Base-by-base conservation (phyloP, 352 stramenopile genomes). In the Phytopythium sindhum region DNA sequence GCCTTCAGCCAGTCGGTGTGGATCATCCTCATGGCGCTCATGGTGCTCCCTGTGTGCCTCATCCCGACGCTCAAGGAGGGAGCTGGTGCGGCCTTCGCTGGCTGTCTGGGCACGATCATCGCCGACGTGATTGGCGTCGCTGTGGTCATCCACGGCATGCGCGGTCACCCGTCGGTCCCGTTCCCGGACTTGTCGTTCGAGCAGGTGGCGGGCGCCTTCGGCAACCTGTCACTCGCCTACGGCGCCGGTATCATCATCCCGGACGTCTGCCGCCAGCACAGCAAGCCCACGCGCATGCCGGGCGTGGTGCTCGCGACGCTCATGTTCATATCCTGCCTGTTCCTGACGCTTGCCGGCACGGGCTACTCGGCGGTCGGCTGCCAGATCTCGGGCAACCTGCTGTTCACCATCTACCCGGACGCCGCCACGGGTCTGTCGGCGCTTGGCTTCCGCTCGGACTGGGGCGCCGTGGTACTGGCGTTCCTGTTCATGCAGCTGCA, bases 341-440 rank as follows among this genome's bases (percentile, higher is more conserved):
- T 86, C 66, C 37, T 83, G 33, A 62, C 68, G n/a, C 65, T 87
- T 26, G 78, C 65, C 1, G 35, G 58, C 31, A 73, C 72, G 2
- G 76, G 73, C 11, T 83, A 83, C 65, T 78, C 71, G 51, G 67
- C 69, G 4, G 69, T 84, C 1, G 77, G 77, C 37, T 84, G 77
- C 66, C 77, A 84, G 69, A 84, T 86, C 64, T 71, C 73, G 14
- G 73, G 75, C 60, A 86, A 86, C 55, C 57, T 87, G 66, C 69
- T 87, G 31, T 87, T 83, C 63, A 73, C 73, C 12, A 84, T 87
- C 60, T 79, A 69, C 66, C 47, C 47, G 47, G 24, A 53, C 47
- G 23, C 47, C 12, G 4, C 23, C 4, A 53, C 47, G 9, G 47
- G 64, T 0, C 41, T 81, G 24, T 69, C 72, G 45, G 45, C 54